Conservation (phyloP, 176 grass and related monocot genomes). For the Hsuehochloa calcarea region DNA sequence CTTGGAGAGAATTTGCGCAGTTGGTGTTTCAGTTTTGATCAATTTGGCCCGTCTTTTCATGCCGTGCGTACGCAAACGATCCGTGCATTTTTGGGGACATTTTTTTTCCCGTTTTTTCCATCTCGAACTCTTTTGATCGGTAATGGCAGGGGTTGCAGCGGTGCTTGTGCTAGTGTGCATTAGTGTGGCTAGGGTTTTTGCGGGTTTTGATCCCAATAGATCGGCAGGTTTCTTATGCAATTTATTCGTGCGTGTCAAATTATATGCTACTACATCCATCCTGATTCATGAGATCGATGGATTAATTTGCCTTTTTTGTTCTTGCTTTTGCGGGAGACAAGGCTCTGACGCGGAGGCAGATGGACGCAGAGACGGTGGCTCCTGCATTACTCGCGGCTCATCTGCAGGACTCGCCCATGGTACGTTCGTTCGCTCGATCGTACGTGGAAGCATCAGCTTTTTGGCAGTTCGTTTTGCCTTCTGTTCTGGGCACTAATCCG, state of each 20-base stretch:
- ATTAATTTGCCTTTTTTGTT: constrained; percentile 1
- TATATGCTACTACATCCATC: neutral
- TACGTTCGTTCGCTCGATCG: constrained; percentile 11
- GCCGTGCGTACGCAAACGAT: neutral
- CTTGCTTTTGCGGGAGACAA: neutral
- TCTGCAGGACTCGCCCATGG: constrained; percentile 38
- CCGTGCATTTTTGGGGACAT: neutral
- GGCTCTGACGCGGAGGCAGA: constrained; percentile 26
- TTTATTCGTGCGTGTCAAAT: neutral
- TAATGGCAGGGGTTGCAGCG: neutral
- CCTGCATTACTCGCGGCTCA: constrained; percentile 24
- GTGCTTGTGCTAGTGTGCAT: neutral
- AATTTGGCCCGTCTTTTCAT: neutral
- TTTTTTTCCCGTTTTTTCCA: neutral
- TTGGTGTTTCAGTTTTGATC: neutral
- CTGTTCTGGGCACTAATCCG: neutral
- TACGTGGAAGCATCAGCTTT: neutral
- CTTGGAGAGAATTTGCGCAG: neutral
- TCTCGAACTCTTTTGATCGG: neutral
- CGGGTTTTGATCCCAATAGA: neutral
- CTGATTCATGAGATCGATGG: neutral
- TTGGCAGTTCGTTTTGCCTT: neutral
- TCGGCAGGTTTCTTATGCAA: neutral
- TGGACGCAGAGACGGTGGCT: constrained; percentile 43
- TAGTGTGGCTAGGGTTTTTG: neutral